Conservation (phyloP, 441 rosid species). For the Kokia cookei region DNA sequence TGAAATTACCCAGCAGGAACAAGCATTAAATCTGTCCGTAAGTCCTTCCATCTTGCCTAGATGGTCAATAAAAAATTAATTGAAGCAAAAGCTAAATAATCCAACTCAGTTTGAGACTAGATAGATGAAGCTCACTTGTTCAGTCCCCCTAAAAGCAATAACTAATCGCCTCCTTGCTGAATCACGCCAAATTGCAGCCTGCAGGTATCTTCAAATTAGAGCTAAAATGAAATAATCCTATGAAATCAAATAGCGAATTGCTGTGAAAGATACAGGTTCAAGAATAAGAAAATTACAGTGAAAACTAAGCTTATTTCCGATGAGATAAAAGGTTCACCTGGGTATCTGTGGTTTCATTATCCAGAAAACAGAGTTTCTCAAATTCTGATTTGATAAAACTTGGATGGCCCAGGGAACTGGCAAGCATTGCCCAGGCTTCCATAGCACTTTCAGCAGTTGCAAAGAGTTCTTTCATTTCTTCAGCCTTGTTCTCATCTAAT, state of each 20-base stretch:
- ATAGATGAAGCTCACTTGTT: constrained; percentile 59
- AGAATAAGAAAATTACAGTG: not conserved
- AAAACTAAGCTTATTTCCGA: not conserved
- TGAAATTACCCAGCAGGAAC: constrained; percentile 79
- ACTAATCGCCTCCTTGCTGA: constrained; percentile 71
- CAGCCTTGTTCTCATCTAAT: constrained; percentile 59
- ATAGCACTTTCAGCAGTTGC: constrained; percentile 90
- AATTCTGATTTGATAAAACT: constrained; percentile 96
- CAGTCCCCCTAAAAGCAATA: constrained; percentile 95
- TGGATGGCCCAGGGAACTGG: constrained; percentile 89
- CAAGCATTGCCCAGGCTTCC: constrained; percentile 99
- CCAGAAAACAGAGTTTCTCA: constrained; percentile 87
- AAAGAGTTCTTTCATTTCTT: constrained; percentile 87
- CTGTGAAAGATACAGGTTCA: not conserved
- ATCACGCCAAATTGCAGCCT: constrained; percentile 99
- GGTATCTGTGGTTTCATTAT: constrained; percentile 79
- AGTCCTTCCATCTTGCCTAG: constrained; percentile 91
- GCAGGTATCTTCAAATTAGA: constrained; percentile 23
- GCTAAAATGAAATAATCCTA: constrained; percentile 5
- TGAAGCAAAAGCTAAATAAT: constrained; percentile 9
- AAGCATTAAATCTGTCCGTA: constrained; percentile 85
- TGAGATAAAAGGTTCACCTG: constrained; percentile 47
- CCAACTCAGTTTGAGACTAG: constrained; percentile 6
- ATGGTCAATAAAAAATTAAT: constrained; percentile 19
- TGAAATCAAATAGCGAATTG: not conserved